Base-by-base conservation (phyloP, 2,329 filamentous ascomycete genomes). In the Stemphylium vesicarium region DNA sequence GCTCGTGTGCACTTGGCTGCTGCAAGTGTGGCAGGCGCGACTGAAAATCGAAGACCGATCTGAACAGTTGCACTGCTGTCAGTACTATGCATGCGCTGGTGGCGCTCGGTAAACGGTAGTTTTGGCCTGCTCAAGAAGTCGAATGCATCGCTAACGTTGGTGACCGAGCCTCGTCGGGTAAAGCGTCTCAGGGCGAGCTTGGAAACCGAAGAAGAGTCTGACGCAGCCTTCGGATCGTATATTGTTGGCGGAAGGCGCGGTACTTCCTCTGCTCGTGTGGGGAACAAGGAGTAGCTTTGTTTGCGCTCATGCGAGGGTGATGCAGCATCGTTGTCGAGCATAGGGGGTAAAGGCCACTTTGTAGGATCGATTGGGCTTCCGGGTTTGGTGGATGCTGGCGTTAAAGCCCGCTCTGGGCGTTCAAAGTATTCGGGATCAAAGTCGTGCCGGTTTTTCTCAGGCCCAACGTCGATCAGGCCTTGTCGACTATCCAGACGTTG, bases 61-160 rank as follows among this genome's bases (percentile, higher is more conserved):
- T 90, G 87, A 10, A 91, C 87, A 0, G 87, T 90, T 20, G 87
- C 87, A 9, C 84, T 84, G 39, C 88, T 90, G 13, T 79, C 80
- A 37, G 86, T 79, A 1, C 88, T 91, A 4, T 85, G 86, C 54
- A 85, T 80, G 39, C 87, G 81, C 15, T 78, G 77, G n/a, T 80
- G 77, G 8, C 60, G 57, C 12, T 71, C 67, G 4, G 72, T 73
- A 37, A 75, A 75, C 46, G 79, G 79, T 37, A 76, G 77, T 41
- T 63, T 65, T 20, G 73, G 71, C 48, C 70, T 69, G 41, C 75
- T 63, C 66, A 79, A 42, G 40, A 70, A 73, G 32, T 64, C 66
- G 48, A 75, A 73, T n/a, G 69, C 70, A 36, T 73, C 73, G 51
- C 64, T 67, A 37, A 76, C 70, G 43, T 77, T 75, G 4, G 74